Evolutionary conservation across 352 stramenopile genomes (phyloP).

Genomic region (Pythium periplocum): DNA sequence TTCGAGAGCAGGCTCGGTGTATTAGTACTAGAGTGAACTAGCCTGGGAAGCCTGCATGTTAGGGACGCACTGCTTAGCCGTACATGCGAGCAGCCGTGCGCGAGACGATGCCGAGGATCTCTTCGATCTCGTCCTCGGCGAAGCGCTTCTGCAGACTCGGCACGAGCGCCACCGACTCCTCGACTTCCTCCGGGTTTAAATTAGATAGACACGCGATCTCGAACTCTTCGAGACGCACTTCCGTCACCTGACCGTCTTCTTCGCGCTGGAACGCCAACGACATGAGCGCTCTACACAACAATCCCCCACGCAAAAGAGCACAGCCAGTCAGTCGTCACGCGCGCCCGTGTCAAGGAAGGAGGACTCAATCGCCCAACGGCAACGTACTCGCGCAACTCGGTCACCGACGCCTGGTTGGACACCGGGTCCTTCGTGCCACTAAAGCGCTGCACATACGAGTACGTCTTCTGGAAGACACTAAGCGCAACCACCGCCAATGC

Average conservation of each 20-base stretch:
- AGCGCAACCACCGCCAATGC: neutral
- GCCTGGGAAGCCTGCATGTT: too few relatives aligned
- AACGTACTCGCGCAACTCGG: conserved; percentile 82
- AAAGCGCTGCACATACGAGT: conserved; percentile 89
- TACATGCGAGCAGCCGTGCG: conserved; percentile 86
- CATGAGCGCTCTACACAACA: conserved; percentile 65
- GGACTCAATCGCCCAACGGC: neutral
- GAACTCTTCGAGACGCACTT: conserved; percentile 85
- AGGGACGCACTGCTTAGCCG: conserved; percentile 24
- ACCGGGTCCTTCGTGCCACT: conserved; percentile 89
- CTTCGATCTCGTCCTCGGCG: conserved; percentile 86
- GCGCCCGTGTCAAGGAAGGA: too few relatives aligned
- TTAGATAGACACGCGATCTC: conserved; percentile 89
- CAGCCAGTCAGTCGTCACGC: too few relatives aligned
- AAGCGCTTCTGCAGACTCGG: conserved; percentile 87
- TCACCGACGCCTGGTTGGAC: conserved; percentile 87
- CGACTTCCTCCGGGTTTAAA: conserved; percentile 85
- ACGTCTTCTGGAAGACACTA: conserved; percentile 89
- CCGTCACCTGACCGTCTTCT: conserved; percentile 55
- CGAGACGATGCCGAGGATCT: conserved; percentile 86
- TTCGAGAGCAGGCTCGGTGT: too few relatives aligned
- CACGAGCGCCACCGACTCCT: conserved; percentile 85
- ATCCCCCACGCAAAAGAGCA: too few relatives aligned
- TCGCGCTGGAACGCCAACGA: conserved; percentile 81
- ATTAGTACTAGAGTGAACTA: too few relatives aligned